Percentiles rank a stretch among this genome's conserved stretches.
phyloP scores from a whole-genome alignment of 2,329 filamentous ascomycete genomes.

The Cryphonectria parasitica region DNA sequence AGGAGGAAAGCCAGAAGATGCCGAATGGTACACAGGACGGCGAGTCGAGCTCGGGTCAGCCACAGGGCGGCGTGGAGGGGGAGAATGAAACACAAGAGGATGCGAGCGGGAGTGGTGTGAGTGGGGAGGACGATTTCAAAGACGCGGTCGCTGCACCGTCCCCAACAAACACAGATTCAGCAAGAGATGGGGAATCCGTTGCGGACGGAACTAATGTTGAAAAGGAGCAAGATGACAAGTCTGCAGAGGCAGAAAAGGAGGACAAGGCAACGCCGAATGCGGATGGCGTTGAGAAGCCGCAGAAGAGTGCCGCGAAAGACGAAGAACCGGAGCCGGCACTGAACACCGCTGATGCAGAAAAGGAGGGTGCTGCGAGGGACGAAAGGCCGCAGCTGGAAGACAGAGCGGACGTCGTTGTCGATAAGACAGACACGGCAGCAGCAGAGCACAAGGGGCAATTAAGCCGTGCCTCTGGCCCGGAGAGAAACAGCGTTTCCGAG shows the following conservation, averaged over 20 bases:
- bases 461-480: constrained; percentile 30
- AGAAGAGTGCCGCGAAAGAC: neutral
- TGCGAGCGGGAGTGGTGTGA: constrained; percentile 29
- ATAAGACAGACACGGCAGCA: constrained; percentile 32
- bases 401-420: constrained; percentile 15
- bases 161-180: neutral
- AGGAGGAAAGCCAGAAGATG: neutral
- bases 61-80: constrained; percentile 27
- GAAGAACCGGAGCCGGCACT: neutral
- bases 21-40: constrained; percentile 7
- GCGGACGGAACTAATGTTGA: neutral
- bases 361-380: neutral
- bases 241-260: neutral
- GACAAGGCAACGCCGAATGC: neutral
- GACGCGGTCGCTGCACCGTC: constrained; percentile 34
- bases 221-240: constrained; percentile 4
- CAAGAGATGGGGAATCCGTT: neutral
- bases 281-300: neutral
- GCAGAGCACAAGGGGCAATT: constrained; percentile 43
- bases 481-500: constrained; percentile 62
- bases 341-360: neutral
- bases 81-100: constrained; percentile 27
- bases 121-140: constrained; percentile 34
- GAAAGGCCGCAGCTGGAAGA: constrained; percentile 29
- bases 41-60: constrained; percentile 18